Percentiles rank a stretch among this genome's conserved stretches.
Conservation (phyloP, 305 asterid species). For the Petunia hybrid region DNA sequence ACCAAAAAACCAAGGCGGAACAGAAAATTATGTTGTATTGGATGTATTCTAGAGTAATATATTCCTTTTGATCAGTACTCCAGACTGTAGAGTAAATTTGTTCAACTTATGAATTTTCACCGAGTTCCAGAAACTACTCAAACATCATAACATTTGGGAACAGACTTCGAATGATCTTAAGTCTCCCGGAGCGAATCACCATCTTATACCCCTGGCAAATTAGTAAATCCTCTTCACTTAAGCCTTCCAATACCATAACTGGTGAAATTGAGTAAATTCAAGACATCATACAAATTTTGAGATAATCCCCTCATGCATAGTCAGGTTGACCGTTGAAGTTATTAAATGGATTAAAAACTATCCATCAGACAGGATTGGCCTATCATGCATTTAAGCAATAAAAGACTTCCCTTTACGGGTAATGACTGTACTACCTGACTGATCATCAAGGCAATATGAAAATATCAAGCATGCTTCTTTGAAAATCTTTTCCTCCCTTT, state of each 20-base stretch:
- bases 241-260: neutral
- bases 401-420: neutral
- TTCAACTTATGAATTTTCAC: neutral
- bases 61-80: conserved; percentile 7
- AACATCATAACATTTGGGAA: neutral
- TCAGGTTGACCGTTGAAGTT: neutral
- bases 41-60: neutral
- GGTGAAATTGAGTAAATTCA: neutral
- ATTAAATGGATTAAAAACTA: conserved; percentile 10
- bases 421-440: neutral
- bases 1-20: neutral
- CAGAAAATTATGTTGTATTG: neutral
- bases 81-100: neutral
- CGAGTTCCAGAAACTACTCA: neutral
- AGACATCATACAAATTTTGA: neutral
- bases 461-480: conserved; percentile 2
- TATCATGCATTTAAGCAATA: neutral
- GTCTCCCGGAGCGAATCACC: neutral
- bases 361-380: neutral
- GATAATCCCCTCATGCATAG: conserved; percentile 20
- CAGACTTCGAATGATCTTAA: neutral
- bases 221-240: neutral
- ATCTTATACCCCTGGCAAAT: conserved; percentile 4
- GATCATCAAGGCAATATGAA: conserved; percentile 17
- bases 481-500: conserved; percentile 7